These are phyloP conservation scores for Anastatica hierochuntica DNA, from an alignment of 345 rosid genomes.

Conservation along the genomic window DNA sequence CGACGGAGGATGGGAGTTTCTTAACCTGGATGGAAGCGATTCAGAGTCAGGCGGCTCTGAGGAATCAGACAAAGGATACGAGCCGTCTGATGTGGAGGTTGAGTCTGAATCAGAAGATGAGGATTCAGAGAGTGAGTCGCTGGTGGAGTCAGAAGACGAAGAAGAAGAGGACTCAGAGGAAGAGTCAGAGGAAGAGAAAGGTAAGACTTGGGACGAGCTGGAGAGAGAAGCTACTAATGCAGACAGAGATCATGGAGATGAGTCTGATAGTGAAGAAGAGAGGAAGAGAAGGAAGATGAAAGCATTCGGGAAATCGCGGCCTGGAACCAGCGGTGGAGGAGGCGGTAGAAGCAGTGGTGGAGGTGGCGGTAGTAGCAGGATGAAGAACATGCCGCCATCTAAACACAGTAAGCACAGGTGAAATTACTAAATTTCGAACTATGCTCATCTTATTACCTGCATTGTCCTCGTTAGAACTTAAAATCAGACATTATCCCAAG, in stretches of 20 bases:
- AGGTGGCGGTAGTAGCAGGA: conserved; percentile 2
- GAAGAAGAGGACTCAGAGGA: conserved; percentile 67
- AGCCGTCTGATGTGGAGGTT: conserved; percentile 68
- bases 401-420: conserved; percentile 27
- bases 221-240: conserved; percentile 95
- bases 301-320: conserved; percentile 63
- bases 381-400: conserved; percentile 25
- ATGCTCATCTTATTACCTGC: not conserved
- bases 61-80: conserved; percentile 88
- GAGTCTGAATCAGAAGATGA: conserved; percentile 82
- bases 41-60: conserved; percentile 71
- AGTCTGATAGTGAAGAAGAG: conserved; percentile 91
- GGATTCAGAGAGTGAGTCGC: conserved; percentile 58
- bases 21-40: conserved; percentile 77
- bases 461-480: too few relatives aligned
- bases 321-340: conserved; percentile 37
- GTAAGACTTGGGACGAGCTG: conserved; percentile 96
- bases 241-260: conserved; percentile 77
- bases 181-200: conserved; percentile 81
- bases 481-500: too few relatives aligned
- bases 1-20: conserved; percentile 90
- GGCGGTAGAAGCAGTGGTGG: conserved; percentile 10
- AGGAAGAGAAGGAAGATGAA: conserved; percentile 83
- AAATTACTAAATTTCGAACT: not conserved
- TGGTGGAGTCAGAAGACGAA: conserved; percentile 81